Evolutionary conservation across 2,329 filamentous ascomycete genomes (phyloP), one percentile per base, ranked within the genome.

Genomic region (Dactylonectria estremocensis): DNA sequence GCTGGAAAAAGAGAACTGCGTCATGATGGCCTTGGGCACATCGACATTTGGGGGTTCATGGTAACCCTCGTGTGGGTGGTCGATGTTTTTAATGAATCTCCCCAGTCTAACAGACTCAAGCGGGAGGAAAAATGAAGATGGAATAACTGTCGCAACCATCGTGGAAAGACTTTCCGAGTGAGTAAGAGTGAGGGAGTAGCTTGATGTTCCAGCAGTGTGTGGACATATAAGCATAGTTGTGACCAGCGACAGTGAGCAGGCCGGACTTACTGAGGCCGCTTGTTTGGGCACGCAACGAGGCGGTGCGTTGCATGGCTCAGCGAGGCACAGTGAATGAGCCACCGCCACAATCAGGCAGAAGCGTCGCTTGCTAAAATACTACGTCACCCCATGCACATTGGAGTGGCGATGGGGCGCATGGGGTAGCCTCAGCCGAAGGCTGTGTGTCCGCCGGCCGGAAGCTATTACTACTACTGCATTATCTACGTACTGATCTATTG

Each of bases 1-100:
- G n/a, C 7, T 54, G 16, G 50, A 35, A 37, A 35, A 35, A 13
- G 50, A 54, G 28, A 54, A 37, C 10, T 35, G 50, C n/a, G 50
- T 18, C 13, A 37, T 9, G 6, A 54, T 33, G 28, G 33, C 50
- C 28, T 37, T 18, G 8, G 50, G 50, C 33, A 35, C 28, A n/a
- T 37, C 28, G 14, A 18, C 31, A 54, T 10, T 18, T 37, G 24
- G 50, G 10, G 50, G 50, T 35, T 54, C 50, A 54, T 54, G 16
- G 50, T 54, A 37, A 37, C 33, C 18, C 50, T 54, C 28, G 28
- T 54, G 50, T 16, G 24, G 50, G 18, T 54, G 28, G 33, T 35
- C 31, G 50, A 54, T 54, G 28, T 37, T 54, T n/a, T 33, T 54
- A 22, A 54, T 37, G 14, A 54, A 54, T 18, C 50, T 33, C n/a